Evolutionary conservation across 106 monocot species (phyloP), one percentile per base, ranked within the genome.

Genomic region (Apostasia ramifera): DNA sequence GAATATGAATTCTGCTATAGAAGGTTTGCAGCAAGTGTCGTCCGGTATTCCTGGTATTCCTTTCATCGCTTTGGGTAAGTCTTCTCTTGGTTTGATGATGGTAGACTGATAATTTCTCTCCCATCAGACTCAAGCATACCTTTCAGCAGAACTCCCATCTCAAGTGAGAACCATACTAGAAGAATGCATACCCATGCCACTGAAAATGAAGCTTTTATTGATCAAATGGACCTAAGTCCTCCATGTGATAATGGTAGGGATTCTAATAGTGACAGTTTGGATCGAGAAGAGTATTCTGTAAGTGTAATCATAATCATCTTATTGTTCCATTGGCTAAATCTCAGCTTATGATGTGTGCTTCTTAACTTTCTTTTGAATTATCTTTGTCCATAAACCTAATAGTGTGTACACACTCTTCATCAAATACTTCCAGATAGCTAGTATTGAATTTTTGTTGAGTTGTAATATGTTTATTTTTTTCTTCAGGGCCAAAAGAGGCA

Each of bases 1-100:
- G 74, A 86, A 73, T 59, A 85, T 95, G 76, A 86, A 59, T 66
- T 78, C 79, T 65, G 72, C 80, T 13, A 66, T 95, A 74, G 67
- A 63, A 66, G 63, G 78, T 64, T 53, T 57, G 58, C 79, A 71
- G 41, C 73, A 61, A 73, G 70, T 63, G 5, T 64, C 75, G 66
- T 37, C 63, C 58, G 70, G 75, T 41, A 64, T 70, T 53, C 54
- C 58, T 70, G 85, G 95, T 91, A 79, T 2, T 3, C 9, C 7
- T 54, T 40, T 2, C 6, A 8, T 41, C 40, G 2, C 11, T 39
- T 38, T 11, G 8, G 8, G 5, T 52, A 38, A 4, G 7, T 40
- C 11, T 40, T 52, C 40, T 54, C 41, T 15, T 11, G 12, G 10
- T 66, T 66, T 53, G 15, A 11, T 12, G 40, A 54, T 53, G 10